Base-by-base conservation (phyloP, 1,284 basidiomycete species). In the Dichomitus squalens region DNA sequence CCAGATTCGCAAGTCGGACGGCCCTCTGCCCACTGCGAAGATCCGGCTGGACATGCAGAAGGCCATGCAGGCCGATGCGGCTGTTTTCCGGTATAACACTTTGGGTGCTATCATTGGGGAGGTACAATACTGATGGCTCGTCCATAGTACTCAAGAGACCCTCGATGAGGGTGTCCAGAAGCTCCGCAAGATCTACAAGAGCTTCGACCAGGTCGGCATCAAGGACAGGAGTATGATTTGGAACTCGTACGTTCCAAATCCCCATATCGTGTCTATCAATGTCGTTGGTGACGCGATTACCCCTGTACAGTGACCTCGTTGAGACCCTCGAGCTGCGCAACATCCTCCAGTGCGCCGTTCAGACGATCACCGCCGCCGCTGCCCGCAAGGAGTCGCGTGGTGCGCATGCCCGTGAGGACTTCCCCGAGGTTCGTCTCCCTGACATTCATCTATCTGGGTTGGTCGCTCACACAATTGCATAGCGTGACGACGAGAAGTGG, bases 141-240 rank as follows among this genome's bases (percentile, higher is more conserved):
- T 12, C 11, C 35, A 18, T 72, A 92, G 96, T 68, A 98, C 94
- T 35, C 96, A 98, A 73, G 75, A 87, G 68, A 88, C 88, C 55
- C 81, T 99, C 61, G 95, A 98, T 68, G 88, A 96, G 69, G 97
- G 97, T 79, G 93, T 97, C 40, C 68, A 83, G 73, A 95, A 95
- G 79, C 83, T 99, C 72, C 83, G 83, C 62, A 80, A 85, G 56
- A 94, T 98, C 64, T 96, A 93, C 81, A 85, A 90, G 69, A 91
- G 84, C 72, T 99, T 88, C 77, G 84, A 91, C 66, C 84, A 97
- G 52, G 90, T 99, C 66, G 92, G 95, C 61, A 92, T 98, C 79
- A 96, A 96, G 81, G 97, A 99, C 77, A 86, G 96, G 71, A 94
- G 92, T 59, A 93, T 98, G 94, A 97, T 99, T 77, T 98, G 96